Conservation (phyloP, 164 flowering plant genomes). For the Piper longum region DNA sequence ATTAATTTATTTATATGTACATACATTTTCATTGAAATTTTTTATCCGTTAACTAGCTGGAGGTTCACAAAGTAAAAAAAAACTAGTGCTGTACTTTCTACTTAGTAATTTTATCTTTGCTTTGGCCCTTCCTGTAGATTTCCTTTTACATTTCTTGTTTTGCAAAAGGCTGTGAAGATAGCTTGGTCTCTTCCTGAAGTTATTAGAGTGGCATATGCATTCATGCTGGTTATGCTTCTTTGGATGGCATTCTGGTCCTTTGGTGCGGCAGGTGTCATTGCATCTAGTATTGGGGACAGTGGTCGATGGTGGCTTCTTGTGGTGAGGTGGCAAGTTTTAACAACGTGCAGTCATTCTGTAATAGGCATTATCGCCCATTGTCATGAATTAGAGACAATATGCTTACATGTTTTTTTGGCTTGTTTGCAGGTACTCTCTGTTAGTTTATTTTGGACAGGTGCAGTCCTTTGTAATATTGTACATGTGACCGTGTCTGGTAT, state of each 20-base stretch:
- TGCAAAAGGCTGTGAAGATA: constrained; percentile 83
- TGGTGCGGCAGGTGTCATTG: constrained; percentile 92
- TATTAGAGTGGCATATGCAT: constrained; percentile 63
- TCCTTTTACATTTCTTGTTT: constrained; percentile 90
- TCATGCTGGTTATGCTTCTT: constrained; percentile 72
- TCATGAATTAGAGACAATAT: constrained; percentile 1
- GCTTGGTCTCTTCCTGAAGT: constrained; percentile 87
- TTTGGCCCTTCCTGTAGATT: constrained; percentile 36
- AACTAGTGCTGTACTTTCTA: not conserved
- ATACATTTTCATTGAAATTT: too few relatives aligned
- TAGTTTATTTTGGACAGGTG: constrained; percentile 99
- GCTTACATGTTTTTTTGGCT: constrained; percentile 6
- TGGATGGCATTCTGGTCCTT: constrained; percentile 97
- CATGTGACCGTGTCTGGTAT: constrained; percentile 97
- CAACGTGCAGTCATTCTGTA: constrained; percentile 14
- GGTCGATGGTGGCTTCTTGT: constrained; percentile 97
- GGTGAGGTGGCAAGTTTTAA: constrained; percentile 98
- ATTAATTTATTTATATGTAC: too few relatives aligned
- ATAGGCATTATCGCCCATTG: not conserved
- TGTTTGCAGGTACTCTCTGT: constrained; percentile 67
- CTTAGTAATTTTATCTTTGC: not conserved
- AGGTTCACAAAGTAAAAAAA: too few relatives aligned
- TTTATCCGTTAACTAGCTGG: too few relatives aligned
- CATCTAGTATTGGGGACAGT: constrained; percentile 64
- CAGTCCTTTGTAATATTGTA: constrained; percentile 87